These are phyloP conservation scores for Clavispora asparagi DNA, from an alignment of 805 yeast genomes.

Conservation along the genomic window DNA sequence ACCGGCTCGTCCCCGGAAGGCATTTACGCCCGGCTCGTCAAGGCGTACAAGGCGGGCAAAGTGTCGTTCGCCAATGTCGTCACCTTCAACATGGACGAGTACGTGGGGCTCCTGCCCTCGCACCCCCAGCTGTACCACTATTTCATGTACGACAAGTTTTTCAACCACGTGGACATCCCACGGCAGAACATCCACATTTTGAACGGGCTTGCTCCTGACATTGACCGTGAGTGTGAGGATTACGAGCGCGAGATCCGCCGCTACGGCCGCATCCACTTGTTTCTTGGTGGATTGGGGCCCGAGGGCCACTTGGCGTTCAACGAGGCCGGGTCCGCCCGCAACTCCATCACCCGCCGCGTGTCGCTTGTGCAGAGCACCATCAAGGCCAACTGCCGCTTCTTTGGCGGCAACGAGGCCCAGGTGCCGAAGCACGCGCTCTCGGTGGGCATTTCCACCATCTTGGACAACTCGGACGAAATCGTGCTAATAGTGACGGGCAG, in stretches of 20 bases:
- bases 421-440: constrained; percentile 50
- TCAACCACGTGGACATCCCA: constrained; percentile 52
- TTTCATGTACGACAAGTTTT: constrained; percentile 52
- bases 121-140: constrained; percentile 51
- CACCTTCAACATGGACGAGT: constrained; percentile 61
- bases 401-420: constrained; percentile 37
- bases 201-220: constrained; percentile 45
- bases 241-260: constrained; percentile 46
- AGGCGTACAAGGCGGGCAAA: constrained; percentile 36
- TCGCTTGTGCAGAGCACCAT: constrained; percentile 45
- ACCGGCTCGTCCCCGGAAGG: constrained; percentile 61
- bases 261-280: constrained; percentile 48
- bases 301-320: constrained; percentile 61
- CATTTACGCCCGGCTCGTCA: constrained; percentile 43
- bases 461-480: constrained; percentile 51
- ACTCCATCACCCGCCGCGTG: constrained; percentile 43
- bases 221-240: constrained; percentile 39
- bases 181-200: constrained; percentile 48
- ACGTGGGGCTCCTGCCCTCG: constrained; percentile 43
- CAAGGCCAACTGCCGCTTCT: constrained; percentile 50
- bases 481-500: constrained; percentile 48
- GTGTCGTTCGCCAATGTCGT: constrained; percentile 49
- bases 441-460: constrained; percentile 54
- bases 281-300: constrained; percentile 56
- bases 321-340: constrained; percentile 48